Evolutionary conservation across 2,329 filamentous ascomycete species (phyloP).

Genomic region (Amesomyces nigricolor): DNA sequence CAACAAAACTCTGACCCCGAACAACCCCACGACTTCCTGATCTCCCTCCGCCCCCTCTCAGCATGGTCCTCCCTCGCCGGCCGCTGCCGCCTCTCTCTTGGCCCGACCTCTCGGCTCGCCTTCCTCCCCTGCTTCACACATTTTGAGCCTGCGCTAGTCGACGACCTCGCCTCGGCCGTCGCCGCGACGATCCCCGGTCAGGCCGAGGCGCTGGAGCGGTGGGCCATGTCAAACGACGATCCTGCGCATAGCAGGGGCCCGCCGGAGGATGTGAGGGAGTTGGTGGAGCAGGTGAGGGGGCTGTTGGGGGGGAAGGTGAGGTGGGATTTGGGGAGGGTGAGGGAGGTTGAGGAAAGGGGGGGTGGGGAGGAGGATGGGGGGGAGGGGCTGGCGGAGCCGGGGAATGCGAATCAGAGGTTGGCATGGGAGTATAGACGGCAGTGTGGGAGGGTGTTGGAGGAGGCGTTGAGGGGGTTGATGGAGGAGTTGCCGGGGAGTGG

Average conservation of each 20-base stretch:
- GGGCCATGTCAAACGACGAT: constrained; percentile 27
- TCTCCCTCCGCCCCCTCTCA: constrained; percentile 46
- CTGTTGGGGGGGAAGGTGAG: constrained; percentile 36
- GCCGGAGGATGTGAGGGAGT: constrained; percentile 21
- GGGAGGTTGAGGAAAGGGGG: constrained; percentile 37
- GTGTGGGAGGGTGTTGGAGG: constrained; percentile 44
- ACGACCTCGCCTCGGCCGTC: constrained; percentile 37
- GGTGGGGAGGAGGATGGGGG: constrained; percentile 40
- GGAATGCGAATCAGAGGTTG: constrained; percentile 42
- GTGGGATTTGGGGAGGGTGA: constrained; percentile 38
- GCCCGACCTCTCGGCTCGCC: constrained; percentile 25
- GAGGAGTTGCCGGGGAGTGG: too few relatives aligned
- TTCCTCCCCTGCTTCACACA: constrained; percentile 39
- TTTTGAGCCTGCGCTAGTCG: constrained; percentile 49
- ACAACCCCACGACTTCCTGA: constrained; percentile 41
- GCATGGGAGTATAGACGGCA: constrained; percentile 45
- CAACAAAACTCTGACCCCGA: constrained; percentile 4
- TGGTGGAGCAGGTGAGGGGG: constrained; percentile 34
- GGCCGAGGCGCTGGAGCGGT: constrained; percentile 4
- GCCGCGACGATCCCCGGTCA: constrained; percentile 25
- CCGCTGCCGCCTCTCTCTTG: constrained; percentile 35
- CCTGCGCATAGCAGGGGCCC: not conserved
- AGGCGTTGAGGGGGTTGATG: constrained; percentile 26
- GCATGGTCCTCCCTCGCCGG: constrained; percentile 45
- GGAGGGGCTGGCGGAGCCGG: constrained; percentile 28